Evolutionary conservation across 2,329 filamentous ascomycete genomes (phyloP).

Genomic region (Pseudogymnoascus sp.): DNA sequence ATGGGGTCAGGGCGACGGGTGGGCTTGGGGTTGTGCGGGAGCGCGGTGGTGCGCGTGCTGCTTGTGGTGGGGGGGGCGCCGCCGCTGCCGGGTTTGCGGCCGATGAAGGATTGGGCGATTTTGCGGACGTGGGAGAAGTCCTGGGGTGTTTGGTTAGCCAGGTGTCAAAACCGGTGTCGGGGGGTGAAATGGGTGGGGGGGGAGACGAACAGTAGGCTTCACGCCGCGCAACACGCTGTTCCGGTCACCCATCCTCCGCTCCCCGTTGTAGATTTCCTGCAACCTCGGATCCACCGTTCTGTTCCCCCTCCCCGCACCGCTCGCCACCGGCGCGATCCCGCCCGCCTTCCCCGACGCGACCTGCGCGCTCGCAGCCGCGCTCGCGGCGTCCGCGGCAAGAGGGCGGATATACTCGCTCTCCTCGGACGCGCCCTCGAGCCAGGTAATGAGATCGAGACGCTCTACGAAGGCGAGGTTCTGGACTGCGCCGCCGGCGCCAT

Average conservation of each 20-base stretch:
- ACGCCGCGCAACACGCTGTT: constrained; percentile 81
- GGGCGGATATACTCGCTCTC: constrained; percentile 91
- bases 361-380: constrained; percentile 36
- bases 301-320: constrained; percentile 43
- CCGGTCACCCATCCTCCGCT: constrained; percentile 85
- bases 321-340: constrained; percentile 29
- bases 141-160: constrained; percentile 35
- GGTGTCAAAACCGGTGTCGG: neutral
- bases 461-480: constrained; percentile 89
- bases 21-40: constrained; percentile 44
- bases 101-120: constrained; percentile 68
- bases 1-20: constrained; percentile 65
- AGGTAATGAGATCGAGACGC: constrained; percentile 82
- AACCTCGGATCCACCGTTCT: constrained; percentile 72
- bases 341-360: constrained; percentile 38
- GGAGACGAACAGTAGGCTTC: constrained; percentile 69
- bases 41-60: constrained; percentile 13
- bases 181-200: neutral
- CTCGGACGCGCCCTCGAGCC: constrained; percentile 82
- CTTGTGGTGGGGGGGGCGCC: constrained; percentile 21
- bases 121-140: constrained; percentile 94
- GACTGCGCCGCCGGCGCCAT: constrained; percentile 56
- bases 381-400: constrained; percentile 52
- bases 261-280: constrained; percentile 81
- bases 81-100: constrained; percentile 42